Evolutionary conservation across 306 rosid species (phyloP), one percentile per base, ranked within the genome.

Genomic region (Gynostemma pentaphyllum): DNA sequence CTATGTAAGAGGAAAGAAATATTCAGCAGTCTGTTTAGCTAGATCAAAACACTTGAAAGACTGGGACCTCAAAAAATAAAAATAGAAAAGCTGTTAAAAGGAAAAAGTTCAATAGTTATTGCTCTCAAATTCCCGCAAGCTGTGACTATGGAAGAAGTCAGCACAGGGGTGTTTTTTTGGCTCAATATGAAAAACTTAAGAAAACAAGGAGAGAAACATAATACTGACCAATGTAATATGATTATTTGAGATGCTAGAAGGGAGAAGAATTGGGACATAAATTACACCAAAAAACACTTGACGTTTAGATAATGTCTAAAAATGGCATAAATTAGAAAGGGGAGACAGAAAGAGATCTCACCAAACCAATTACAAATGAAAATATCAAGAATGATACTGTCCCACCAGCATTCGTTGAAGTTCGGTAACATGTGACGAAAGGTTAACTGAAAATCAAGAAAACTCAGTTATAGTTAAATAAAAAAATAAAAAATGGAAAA

Each of bases 401-500:
- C 99, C 99, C 99, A 88, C 99, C 99, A 94, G 83, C 97, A 88
- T 69, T 94, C 99, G 13, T 94, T 94, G 94, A 94, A 94, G 76
- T 94, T 94, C 1, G 97, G 97, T 53, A 94, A 76, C 97, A 86
- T 94, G 69, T 94, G 99, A 71, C 99, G 90, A 79, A 94, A 94
- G 65, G 99, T 94, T 66, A 78, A 74, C 99, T 94, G 94, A 72
- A 60, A 66, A 72, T 44, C 53, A 77, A 67, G 7, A 59, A 21
- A 47, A 41, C 63, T 66, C 37, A 37, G 69, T 42, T 44, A 66
- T 40, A 45, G 28, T 26, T 26, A 70, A 34, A 60, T 40, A 47
- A 37, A 37, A 18, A 40, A 57, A 11, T 37, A 37, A 18, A 40
- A 57, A 11, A 19, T 56, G 64, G 64, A 59, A 16, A 53, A 53